phyloP scores from a whole-genome alignment of 352 stramenopile species.

The Globisporangium paroecandrum region DNA sequence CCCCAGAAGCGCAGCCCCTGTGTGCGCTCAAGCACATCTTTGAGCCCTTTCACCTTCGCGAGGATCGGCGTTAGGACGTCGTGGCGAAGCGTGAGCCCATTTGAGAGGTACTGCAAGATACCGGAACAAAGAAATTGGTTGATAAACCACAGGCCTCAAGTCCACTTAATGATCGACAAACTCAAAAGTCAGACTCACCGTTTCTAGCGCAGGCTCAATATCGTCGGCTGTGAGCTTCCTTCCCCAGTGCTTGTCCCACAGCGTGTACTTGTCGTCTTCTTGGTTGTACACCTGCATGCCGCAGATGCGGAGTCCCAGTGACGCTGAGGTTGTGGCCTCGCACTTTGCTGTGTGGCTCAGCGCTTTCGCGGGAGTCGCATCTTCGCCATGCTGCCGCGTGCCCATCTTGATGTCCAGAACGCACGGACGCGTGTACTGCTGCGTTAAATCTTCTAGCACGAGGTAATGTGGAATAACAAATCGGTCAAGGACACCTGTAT shows the following conservation, averaged over 20 bases:
- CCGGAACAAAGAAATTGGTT: background rate
- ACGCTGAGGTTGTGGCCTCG: constrained; percentile 63
- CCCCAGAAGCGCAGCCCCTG: constrained; percentile 72
- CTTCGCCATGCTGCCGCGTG: constrained; percentile 68
- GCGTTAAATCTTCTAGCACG: constrained; percentile 67
- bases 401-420: constrained; percentile 85
- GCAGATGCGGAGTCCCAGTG: constrained; percentile 66
- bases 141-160: background rate
- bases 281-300: constrained; percentile 81
- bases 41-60: constrained; percentile 40
- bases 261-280: constrained; percentile 50
- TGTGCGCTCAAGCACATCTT: constrained; percentile 38
- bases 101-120: constrained; percentile 57
- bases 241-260: constrained; percentile 82
- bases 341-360: constrained; percentile 71
- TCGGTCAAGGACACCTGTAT: constrained; percentile 8
- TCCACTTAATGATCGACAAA: background rate
- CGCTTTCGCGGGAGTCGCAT: constrained; percentile 64
- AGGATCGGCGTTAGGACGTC: constrained; percentile 44
- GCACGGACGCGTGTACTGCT: constrained; percentile 54
- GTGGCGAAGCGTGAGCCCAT: constrained; percentile 34
- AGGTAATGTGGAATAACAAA: constrained; percentile 42
- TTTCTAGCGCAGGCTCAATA: constrained; percentile 61
- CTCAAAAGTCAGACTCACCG: constrained; percentile 29
- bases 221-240: constrained; percentile 46